Evolutionary conservation across 2,329 filamentous ascomycete species (phyloP).

Genomic region (Aspergillus pseudonomiae): DNA sequence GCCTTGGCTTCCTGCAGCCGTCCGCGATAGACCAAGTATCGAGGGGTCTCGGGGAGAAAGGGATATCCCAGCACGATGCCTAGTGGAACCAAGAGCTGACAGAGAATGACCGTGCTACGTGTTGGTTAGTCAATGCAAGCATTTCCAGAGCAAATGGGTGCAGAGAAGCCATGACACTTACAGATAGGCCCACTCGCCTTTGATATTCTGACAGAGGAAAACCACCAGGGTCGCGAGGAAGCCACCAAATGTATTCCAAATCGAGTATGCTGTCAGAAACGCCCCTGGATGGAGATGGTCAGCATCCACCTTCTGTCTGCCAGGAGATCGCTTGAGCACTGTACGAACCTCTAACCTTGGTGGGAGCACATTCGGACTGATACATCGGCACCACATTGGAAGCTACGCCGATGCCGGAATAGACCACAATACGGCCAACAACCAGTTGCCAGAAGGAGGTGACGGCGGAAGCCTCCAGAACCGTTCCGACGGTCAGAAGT

Average conservation of each 20-base stretch:
- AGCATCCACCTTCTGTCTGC: background rate
- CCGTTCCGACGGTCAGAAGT: background rate
- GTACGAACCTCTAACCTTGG: background rate
- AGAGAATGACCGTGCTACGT: background rate
- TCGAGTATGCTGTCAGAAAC: background rate
- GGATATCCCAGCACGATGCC: background rate
- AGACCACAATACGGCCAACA: background rate
- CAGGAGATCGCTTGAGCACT: background rate
- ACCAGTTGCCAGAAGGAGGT: background rate
- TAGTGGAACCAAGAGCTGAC: background rate
- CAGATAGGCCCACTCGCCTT: background rate
- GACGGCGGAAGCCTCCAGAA: background rate
- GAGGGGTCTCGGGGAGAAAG: conserved; percentile 2
- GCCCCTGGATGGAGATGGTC: background rate
- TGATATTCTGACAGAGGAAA: background rate
- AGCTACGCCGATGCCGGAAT: background rate
- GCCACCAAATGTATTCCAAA: background rate
- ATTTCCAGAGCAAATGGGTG: background rate
- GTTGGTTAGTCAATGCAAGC: background rate
- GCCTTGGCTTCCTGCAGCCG: background rate
- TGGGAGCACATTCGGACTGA: background rate
- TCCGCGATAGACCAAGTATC: background rate
- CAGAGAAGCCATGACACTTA: background rate
- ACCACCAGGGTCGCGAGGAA: background rate
- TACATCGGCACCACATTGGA: background rate